Conservation (phyloP, 495 filamentous ascomycete species). For the Xylaria palmicola region DNA sequence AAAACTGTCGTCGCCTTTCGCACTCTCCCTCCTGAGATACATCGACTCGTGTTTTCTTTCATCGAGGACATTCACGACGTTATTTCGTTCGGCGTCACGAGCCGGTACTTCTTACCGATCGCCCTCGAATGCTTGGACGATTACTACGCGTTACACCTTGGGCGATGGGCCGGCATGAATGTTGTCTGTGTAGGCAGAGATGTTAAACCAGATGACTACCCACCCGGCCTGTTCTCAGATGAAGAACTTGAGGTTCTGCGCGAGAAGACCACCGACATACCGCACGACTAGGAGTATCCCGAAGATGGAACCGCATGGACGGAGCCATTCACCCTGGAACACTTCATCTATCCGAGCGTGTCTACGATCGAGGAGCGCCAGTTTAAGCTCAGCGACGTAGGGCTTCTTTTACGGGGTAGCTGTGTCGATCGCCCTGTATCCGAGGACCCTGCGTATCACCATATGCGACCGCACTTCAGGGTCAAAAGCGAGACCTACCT, state of each 20-base stretch:
- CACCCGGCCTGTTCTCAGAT: not conserved
- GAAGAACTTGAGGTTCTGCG: not conserved
- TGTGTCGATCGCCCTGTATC: too few species aligned
- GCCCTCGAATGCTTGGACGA: not conserved
- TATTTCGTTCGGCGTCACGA: not conserved
- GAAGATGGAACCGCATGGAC: not conserved
- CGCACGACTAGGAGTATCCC: too few species aligned
- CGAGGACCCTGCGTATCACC: not conserved
- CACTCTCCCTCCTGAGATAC: not conserved
- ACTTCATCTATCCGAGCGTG: not conserved
- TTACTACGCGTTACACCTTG: not conserved
- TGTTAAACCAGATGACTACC: constrained; percentile 2
- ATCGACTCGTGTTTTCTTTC: not conserved
- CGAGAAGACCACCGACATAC: too few species aligned
- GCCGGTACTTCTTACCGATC: not conserved
- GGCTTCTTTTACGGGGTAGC: too few species aligned
- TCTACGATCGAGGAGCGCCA: not conserved
- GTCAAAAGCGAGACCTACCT: constrained; percentile 15
- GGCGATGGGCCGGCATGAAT: not conserved
- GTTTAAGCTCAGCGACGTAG: too few species aligned
- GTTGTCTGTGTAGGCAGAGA: not conserved
- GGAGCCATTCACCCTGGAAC: not conserved
- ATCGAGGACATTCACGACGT: not conserved
- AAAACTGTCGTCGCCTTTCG: not conserved
- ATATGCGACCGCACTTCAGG: not conserved